Percentiles rank a stretch among this genome's conserved stretches.
Evolutionary conservation across 208 protist species (phyloP).

Genomic region (Acanthamoeba sp.): DNA sequence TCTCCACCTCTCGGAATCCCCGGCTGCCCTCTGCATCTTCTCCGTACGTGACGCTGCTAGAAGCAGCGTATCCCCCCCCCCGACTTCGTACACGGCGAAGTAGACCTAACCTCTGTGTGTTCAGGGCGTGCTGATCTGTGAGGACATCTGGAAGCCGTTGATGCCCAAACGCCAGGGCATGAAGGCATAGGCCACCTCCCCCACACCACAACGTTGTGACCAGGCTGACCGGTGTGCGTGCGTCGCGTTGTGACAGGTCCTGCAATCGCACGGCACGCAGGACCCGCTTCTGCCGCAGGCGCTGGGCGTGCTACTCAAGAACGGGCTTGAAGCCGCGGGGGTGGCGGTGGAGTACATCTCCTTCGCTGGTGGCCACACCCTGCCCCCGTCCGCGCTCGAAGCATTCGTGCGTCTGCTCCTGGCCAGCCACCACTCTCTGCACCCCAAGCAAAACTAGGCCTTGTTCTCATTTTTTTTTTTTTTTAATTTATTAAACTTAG

Average conservation of each 20-base stretch:
- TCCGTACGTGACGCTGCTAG: background rate
- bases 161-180: conserved; percentile 19
- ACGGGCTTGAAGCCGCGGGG: background rate
- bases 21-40: background rate
- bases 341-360: conserved; percentile 41
- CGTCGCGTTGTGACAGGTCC: background rate
- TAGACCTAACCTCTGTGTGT: background rate
- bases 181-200: background rate
- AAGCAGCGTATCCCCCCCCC: no score
- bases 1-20: background rate
- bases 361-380: background rate
- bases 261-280: conserved; percentile 17
- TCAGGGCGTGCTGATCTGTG: conserved; percentile 21
- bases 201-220: background rate
- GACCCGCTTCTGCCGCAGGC: conserved; percentile 20
- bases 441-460: background rate
- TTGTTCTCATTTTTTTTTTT: no score
- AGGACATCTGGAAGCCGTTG: background rate
- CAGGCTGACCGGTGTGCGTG: no score
- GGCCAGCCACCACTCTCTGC: background rate
- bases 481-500: no score
- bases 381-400: background rate
- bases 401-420: background rate
- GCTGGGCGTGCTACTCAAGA: background rate
- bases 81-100: no score